phyloP scores from a whole-genome alignment of 2,329 filamentous ascomycete genomes.

The Chalara sp. region DNA sequence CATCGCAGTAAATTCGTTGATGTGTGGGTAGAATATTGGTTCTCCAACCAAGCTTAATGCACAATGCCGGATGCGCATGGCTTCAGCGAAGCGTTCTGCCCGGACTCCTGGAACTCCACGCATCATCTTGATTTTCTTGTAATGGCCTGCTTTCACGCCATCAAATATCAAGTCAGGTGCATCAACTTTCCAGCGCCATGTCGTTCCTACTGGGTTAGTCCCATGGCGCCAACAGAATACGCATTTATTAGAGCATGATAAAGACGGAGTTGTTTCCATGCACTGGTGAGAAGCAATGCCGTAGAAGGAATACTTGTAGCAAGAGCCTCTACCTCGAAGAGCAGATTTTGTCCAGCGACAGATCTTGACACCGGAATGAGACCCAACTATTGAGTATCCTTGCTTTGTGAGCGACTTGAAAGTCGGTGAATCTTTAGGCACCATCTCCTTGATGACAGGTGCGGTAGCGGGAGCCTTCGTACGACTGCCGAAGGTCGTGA shows the following conservation, averaged over 20 bases:
- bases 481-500: constrained; percentile 60
- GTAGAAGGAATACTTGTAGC: constrained; percentile 98
- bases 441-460: constrained; percentile 76
- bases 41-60: constrained; percentile 89
- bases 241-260: constrained; percentile 97
- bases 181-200: constrained; percentile 94
- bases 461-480: constrained; percentile 31
- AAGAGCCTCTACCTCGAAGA: constrained; percentile 84
- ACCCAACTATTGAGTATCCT: constrained; percentile 91
- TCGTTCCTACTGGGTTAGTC: constrained; percentile 93
- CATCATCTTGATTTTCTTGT: constrained; percentile 97
- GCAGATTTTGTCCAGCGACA: constrained; percentile 98
- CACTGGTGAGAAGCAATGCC: constrained; percentile 94
- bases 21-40: constrained; percentile 97
- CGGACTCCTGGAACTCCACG: constrained; percentile 88
- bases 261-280: constrained; percentile 94
- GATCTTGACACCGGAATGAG: constrained; percentile 94
- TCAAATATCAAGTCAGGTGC: constrained; percentile 83
- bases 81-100: constrained; percentile 86
- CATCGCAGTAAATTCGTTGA: constrained; percentile 83
- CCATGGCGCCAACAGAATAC: constrained; percentile 99
- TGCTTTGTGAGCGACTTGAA: constrained; percentile 89
- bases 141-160: constrained; percentile 86
- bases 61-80: constrained; percentile 89
- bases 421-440: constrained; percentile 82